A percentile compares a stretch with the other conserved stretches of the same genome.
Conservation (phyloP, 345 rosid species). For the Firmiana major region DNA sequence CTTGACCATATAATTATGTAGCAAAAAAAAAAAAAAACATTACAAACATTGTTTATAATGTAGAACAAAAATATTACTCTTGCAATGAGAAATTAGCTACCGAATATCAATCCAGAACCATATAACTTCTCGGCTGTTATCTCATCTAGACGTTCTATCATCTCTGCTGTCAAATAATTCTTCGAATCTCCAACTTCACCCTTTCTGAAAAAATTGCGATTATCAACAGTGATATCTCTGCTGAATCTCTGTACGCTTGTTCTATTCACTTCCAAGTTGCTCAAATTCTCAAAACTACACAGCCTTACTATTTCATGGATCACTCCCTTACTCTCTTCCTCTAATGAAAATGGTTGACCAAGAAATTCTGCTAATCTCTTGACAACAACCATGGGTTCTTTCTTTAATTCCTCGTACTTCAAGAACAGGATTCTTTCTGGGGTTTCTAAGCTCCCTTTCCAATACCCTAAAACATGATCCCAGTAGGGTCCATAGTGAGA, state of each 20-base stretch:
- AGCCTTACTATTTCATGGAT: conserved; percentile 23
- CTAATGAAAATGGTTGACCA: conserved; percentile 9
- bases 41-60: no score
- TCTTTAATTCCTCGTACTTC: conserved; percentile 32
- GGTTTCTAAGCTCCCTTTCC: not conserved
- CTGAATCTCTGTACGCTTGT: conserved; percentile 12
- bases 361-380: conserved; percentile 26
- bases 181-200: conserved; percentile 36
- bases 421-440: not conserved
- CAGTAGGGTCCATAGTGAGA: conserved; percentile 11
- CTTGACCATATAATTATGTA: no score
- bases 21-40: no score
- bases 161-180: conserved; percentile 21
- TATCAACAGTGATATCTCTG: not conserved
- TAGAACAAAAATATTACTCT: no score
- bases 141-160: conserved; percentile 19
- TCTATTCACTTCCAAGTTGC: conserved; percentile 32
- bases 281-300: conserved; percentile 34
- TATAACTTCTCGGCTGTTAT: conserved; percentile 9
- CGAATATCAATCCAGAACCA: conserved; percentile 18
- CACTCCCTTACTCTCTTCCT: conserved; percentile 17
- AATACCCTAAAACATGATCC: conserved; percentile 16
- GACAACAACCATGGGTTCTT: conserved; percentile 17
- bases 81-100: not conserved
- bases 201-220: conserved; percentile 24